Evolutionary conservation across 1,139 yeast genomes (phyloP).

Genomic region (Spathaspora sp.): DNA sequence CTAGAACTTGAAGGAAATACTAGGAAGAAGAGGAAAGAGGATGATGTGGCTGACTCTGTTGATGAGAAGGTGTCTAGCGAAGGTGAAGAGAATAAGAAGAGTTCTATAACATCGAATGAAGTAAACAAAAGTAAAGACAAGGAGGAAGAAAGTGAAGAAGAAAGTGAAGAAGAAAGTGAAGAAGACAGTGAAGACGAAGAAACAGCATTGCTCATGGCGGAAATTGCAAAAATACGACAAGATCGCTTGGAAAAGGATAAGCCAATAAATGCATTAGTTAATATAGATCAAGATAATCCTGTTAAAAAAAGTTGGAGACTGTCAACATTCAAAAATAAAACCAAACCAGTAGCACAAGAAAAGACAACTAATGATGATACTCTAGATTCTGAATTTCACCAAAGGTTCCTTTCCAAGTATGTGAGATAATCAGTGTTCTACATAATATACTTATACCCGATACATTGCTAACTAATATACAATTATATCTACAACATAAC

Average conservation of each 20-base stretch:
- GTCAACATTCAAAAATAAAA: constrained; percentile 40
- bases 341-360: constrained; percentile 14
- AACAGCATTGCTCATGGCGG: constrained; percentile 44
- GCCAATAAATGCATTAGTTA: constrained; percentile 44
- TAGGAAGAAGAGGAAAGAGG: constrained; percentile 5
- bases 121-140: constrained; percentile 16
- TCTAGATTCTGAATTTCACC: constrained; percentile 67
- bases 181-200: constrained; percentile 17
- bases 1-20: constrained; percentile 10
- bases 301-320: constrained; percentile 57
- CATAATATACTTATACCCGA: too few species aligned
- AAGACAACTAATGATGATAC: constrained; percentile 55
- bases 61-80: background rate
- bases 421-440: constrained; percentile 26
- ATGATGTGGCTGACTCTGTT: background rate
- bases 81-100: constrained; percentile 5
- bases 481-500: background rate
- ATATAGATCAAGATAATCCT: constrained; percentile 13
- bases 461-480: constrained; percentile 5
- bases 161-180: constrained; percentile 14
- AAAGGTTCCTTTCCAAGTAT: constrained; percentile 66
- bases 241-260: constrained; percentile 22
- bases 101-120: background rate
- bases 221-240: constrained; percentile 52
- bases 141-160: constrained; percentile 14